Percentiles rank a stretch among this genome's conserved stretches.
phyloP scores from a whole-genome alignment of 495 filamentous ascomycete species.

The Lichina pygmaea region DNA sequence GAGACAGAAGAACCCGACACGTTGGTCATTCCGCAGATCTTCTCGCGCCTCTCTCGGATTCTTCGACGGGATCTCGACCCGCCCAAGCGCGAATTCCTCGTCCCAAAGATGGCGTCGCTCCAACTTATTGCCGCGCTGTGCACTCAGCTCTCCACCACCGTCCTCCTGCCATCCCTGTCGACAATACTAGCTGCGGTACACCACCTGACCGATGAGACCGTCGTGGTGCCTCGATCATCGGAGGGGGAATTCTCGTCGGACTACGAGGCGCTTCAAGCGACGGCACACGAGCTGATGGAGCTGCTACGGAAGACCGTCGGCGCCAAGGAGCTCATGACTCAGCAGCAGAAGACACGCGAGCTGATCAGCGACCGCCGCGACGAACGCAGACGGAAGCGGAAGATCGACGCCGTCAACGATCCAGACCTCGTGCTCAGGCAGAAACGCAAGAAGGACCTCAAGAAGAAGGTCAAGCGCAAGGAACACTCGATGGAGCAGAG shows the following conservation, averaged over 20 bases:
- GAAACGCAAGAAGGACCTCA: conserved; percentile 67
- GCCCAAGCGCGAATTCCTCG: conserved; percentile 27
- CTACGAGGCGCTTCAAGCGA: conserved; percentile 37
- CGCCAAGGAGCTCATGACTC: conserved; percentile 43
- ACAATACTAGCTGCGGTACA: conserved; percentile 55
- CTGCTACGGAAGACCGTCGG: conserved; percentile 59
- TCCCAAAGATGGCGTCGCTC: conserved; percentile 51
- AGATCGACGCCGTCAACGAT: conserved; percentile 55
- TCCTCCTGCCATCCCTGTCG: conserved; percentile 30
- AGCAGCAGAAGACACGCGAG: conserved; percentile 39
- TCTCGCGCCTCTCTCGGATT: conserved; percentile 45
- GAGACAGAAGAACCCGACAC: background rate
- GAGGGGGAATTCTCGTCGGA: conserved; percentile 38
- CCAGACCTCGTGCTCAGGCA: conserved; percentile 51
- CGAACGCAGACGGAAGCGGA: conserved; percentile 50
- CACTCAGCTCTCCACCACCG: conserved; percentile 24
- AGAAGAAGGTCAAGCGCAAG: conserved; percentile 60
- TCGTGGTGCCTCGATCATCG: conserved; percentile 33
- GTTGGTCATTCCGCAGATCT: conserved; percentile 40
- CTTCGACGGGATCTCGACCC: conserved; percentile 48
- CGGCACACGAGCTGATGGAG: conserved; percentile 45
- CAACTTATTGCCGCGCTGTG: conserved; percentile 37
- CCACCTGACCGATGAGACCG: conserved; percentile 56
- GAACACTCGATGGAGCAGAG: conserved; percentile 43
- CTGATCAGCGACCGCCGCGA: conserved; percentile 40